Evolutionary conservation across 1,284 basidiomycete genomes (phyloP), one percentile per base, ranked within the genome.

Genomic region (Trichosporon coremiiforme): DNA sequence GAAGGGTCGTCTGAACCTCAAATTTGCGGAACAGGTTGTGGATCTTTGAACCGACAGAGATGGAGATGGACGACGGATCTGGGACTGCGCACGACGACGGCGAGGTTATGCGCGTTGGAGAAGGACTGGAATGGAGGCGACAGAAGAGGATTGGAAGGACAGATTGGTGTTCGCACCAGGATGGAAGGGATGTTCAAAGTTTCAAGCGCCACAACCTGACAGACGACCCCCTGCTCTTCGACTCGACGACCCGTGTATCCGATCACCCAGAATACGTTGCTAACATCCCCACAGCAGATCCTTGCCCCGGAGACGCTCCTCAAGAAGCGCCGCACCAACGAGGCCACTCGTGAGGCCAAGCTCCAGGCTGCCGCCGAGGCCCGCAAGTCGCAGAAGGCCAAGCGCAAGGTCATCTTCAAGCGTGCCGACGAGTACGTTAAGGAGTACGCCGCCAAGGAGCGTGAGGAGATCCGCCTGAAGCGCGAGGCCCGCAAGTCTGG

Each of bases 401-500:
- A 96, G 88, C 91, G 97, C 86, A 92, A 92, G 85, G 91, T 98
- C 84, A 90, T 98, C 88, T 99, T 99, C 91, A 99, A 99, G 91
- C 93, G 97, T 74, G 96, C 97, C 68, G 97, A 99, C 86, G 87
- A 92, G 77, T 98, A 98, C 86, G 95, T 98, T 79, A 97, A 98
- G 88, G 96, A 98, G 87, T 98, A 98, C 86, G 86, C 91, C 72
- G 77, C 87, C 73, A 90, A 91, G 86, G 97, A 99, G 89, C 91
- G 90, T 86, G 97, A 99, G 87, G 94, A 98, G 87, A 90, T 99
- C 84, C 91, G 94, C 76, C 87, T 98, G 83, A 95, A 94, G 88
- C 90, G 96, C 74, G 91, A 90, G 83, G 96, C 96, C 75, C 92
- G 95, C 84, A 86, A 91, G 80, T 87, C 92, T 74, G 95, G 95